Evolutionary conservation across 228 moss, liverwort and hornwort species (phyloP), one percentile per base, ranked within the genome.

Genomic region (Sphagnum fallax): DNA sequence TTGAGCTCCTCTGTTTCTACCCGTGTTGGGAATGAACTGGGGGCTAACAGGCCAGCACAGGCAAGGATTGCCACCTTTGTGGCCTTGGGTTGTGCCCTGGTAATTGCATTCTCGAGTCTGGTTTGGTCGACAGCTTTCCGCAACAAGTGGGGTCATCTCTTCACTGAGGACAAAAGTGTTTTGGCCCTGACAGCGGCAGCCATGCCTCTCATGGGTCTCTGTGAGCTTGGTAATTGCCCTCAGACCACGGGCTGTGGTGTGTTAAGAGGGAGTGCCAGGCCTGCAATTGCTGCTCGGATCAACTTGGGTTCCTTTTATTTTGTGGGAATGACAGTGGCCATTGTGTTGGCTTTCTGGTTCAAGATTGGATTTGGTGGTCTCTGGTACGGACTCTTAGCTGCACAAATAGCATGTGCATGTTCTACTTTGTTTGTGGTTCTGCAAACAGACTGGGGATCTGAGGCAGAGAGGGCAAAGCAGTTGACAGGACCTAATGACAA

Each of bases 191-290:
- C 92, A 10, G 95, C 95, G 0, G 89, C 92, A 5, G 92, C 91
- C 9, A 73, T 96, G 84, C 95, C 95, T 8, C 74, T 96, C 32
- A 88, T 96, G 75, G 95, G 95, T 0, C 81, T 96, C 9, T 90
- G 91, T 63, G 95, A 96, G 77, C 89, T 96, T 2, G 95, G 95
- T 8, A 96, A 96, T 69, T 96, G 95, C 55, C 95, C 95, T 4
- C 95, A 96, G 67, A 96, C 95, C 0, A 88, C 95, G 10, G 95
- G 95, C 0, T 92, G 92, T 18, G 95, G 95, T 53, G 95, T 96
- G 16, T 72, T 96, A 0, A 79, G 95, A 9, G 95, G 95, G 1
- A 92, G 92, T 62, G 92, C 92, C 6, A 81, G 95, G 60, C 95
- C 95, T 15, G 85, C 89, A 0, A 80, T 85, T 5, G 95, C 88